phyloP scores from a whole-genome alignment of 225 moss, liverwort and hornwort species.

The Neckera pumila region DNA sequence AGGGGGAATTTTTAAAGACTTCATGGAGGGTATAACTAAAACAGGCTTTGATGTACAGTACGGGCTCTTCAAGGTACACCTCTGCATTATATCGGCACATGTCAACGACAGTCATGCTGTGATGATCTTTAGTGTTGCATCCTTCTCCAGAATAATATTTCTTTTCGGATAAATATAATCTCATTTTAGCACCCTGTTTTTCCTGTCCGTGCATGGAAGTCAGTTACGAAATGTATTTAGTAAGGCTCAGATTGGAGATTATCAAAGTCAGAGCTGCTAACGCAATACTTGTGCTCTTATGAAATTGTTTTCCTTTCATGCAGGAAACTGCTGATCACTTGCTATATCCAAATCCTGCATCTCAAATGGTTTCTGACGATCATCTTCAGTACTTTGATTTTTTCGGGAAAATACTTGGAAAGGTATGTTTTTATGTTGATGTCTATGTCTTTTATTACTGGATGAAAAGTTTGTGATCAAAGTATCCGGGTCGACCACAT shows the following conservation, averaged over 20 bases:
- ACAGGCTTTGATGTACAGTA: conserved; percentile 96
- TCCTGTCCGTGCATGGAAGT: background rate
- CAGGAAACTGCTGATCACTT: conserved; percentile 99
- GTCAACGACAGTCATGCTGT: background rate
- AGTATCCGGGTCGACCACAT: background rate
- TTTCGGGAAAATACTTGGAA: conserved; percentile 96
- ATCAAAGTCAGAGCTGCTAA: background rate
- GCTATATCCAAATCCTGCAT: conserved; percentile 94
- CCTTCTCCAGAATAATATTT: background rate
- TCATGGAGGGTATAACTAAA: conserved; percentile 98
- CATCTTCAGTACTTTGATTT: conserved; percentile 98
- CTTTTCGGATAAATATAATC: background rate
- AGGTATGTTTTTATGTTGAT: conserved; percentile 32
- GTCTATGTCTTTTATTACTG: background rate
- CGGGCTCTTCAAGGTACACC: conserved; percentile 84
- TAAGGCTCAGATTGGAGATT: background rate
- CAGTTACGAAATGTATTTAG: background rate
- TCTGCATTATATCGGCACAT: background rate
- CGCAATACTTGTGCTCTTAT: background rate
- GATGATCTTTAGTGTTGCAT: background rate
- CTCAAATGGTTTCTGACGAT: conserved; percentile 86
- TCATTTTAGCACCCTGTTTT: background rate
- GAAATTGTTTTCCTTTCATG: background rate
- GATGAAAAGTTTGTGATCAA: background rate
- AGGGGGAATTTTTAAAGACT: conserved; percentile 97